Conservation (phyloP, 176 grass and related monocot species). For the Zizania latifolia region DNA sequence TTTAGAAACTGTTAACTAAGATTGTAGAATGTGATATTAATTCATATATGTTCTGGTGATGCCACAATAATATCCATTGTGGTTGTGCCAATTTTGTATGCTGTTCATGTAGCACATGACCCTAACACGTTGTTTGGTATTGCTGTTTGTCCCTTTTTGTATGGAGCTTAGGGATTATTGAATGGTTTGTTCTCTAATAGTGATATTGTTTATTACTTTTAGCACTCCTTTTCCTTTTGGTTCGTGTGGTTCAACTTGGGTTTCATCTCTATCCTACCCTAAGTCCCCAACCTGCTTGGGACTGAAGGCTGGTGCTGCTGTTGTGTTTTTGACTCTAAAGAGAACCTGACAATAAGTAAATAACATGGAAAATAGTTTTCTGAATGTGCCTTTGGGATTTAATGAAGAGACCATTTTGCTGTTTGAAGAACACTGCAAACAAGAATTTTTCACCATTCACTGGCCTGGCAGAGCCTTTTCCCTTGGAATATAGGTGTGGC, state of each 20-base stretch:
- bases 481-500: background rate
- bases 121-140: background rate
- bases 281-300: background rate
- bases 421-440: conserved; percentile 2
- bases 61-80: background rate
- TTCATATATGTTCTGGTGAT: background rate
- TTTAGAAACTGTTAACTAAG: background rate
- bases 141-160: background rate
- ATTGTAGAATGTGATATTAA: background rate
- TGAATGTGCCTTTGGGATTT: background rate
- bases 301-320: background rate
- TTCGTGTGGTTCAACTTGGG: background rate
- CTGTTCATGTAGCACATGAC: background rate
- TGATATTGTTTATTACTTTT: background rate
- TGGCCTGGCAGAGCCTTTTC: background rate
- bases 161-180: background rate
- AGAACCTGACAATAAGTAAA: background rate
- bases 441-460: background rate
- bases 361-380: background rate
- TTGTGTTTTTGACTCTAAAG: background rate
- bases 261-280: background rate
- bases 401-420: background rate
- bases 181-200: background rate
- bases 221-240: background rate
- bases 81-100: background rate